Evolutionary conservation across 2,329 filamentous ascomycete genomes (phyloP), one percentile per base, ranked within the genome.

Genomic region (Shiraia bambusicola): DNA sequence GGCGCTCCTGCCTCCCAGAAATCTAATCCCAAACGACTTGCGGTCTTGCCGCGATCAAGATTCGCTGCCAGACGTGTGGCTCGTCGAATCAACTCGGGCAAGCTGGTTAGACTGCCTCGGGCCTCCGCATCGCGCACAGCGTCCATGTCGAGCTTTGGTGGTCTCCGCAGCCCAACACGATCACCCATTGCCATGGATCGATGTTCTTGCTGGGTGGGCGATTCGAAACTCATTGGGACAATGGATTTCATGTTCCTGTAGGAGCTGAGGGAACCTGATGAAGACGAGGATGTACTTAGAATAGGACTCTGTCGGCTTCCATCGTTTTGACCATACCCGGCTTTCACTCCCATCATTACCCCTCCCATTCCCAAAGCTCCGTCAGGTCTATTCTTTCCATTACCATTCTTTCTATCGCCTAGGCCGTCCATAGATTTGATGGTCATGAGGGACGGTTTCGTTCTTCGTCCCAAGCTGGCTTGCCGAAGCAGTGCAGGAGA

Each of bases 11-110:
- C 54, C 45, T 71, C 67, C 56, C 69, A 78, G 70, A 69, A 78
- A 56, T 72, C 67, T 51, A 79, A 66, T 13, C 76, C 78, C 6
- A 81, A 56, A 42, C 78, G 72, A 59, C 81, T 84, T 10, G 81
- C 81, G 14, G 82, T 84, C 52, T 72, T 84, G 10, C 92, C 92
- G 52, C 84, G 84, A 58, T 97, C 92, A 44, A 98, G 83, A 69
- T 95, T 90, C 0, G 88, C 82, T 12, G 91, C 92, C 27, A 97
- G 74, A 52, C 82, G 83, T 0, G 92, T 97, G 9, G 93, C 93
- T 55, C 93, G 82, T 59, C 83, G 80, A 54, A 98, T 97, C 46
- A 98, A 73, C 65, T 97, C 93, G 0, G 91, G 87, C 45, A 98
- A 73, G 69, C 91, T 96, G 1, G 93, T 97, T 50, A 95, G 76